These are phyloP conservation scores for Gaeumannomyces tritici DNA, from an alignment of 2,329 filamentous ascomycete species.

Conservation along the genomic window DNA sequence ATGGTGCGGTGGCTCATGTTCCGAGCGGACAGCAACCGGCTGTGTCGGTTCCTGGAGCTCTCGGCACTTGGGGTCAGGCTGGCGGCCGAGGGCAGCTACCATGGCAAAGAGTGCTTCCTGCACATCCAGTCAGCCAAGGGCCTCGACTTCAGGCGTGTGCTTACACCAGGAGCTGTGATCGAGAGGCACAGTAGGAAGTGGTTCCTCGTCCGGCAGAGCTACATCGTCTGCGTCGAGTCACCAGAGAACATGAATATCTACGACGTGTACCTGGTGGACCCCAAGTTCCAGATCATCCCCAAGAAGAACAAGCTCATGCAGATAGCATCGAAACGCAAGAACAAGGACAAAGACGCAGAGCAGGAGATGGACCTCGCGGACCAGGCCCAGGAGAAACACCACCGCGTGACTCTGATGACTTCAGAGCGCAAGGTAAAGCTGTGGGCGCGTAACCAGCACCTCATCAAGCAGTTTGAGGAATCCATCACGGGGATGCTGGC, in stretches of 20 bases:
- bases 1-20: constrained; percentile 98
- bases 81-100: constrained; percentile 90
- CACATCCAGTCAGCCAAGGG: constrained; percentile 89
- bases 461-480: constrained; percentile 85
- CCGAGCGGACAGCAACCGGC: constrained; percentile 83
- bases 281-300: constrained; percentile 72
- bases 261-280: constrained; percentile 94
- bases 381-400: constrained; percentile 50
- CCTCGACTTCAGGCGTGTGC: constrained; percentile 71
- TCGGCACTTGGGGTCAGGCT: constrained; percentile 89
- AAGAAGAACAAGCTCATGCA: constrained; percentile 52
- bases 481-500: constrained; percentile 81
- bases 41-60: constrained; percentile 92
- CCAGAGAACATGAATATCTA: constrained; percentile 98
- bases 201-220: constrained; percentile 97
- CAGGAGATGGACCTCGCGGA: constrained; percentile 34
- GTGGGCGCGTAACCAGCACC: constrained; percentile 80
- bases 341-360: constrained; percentile 38
- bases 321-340: constrained; percentile 37
- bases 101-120: constrained; percentile 92
- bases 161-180: constrained; percentile 71
- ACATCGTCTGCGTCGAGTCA: constrained; percentile 96
- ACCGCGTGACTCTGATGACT: constrained; percentile 80
- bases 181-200: constrained; percentile 84
- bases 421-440: constrained; percentile 88